phyloP scores from a whole-genome alignment of 73 alveolate species.

The Uronychia setigera region DNA sequence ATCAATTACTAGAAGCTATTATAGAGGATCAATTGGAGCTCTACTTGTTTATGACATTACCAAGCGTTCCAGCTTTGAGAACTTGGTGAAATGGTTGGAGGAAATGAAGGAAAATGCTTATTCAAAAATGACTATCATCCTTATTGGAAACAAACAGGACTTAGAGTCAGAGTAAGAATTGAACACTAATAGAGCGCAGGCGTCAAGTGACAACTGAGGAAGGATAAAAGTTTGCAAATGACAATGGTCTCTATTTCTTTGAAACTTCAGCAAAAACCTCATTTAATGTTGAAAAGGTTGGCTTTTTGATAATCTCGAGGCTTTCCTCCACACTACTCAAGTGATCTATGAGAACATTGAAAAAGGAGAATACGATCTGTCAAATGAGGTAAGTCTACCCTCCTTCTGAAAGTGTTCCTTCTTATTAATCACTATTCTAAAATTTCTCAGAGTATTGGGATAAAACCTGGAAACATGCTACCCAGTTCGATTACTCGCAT shows the following conservation, averaged over 20 bases:
- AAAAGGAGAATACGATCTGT: constrained; percentile 54
- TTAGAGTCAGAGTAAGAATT: constrained; percentile 72
- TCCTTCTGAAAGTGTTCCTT: no score
- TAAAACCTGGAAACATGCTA: constrained; percentile 62
- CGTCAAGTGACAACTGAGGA: constrained; percentile 81
- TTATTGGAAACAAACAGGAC: constrained; percentile 94
- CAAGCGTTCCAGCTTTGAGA: constrained; percentile 78
- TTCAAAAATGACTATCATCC: constrained; percentile 81
- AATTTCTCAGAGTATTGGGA: constrained; percentile 58
- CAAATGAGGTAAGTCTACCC: constrained; percentile 36
- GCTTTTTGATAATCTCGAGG: constrained; percentile 3
- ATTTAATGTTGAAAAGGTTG: constrained; percentile 65
- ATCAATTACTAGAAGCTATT: constrained; percentile 88
- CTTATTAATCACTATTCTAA: no score
- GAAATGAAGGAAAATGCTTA: constrained; percentile 90
- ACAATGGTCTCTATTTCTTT: constrained; percentile 69
- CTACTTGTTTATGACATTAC: constrained; percentile 95
- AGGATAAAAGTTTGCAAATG: constrained; percentile 77
- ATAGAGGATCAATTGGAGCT: constrained; percentile 94
- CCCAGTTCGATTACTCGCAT: constrained; percentile 24
- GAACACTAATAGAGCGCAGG: constrained; percentile 18
- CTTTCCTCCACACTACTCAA: constrained; percentile 52
- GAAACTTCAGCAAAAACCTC: constrained; percentile 86
- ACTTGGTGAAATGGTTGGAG: constrained; percentile 83
- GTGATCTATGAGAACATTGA: constrained; percentile 58